Conservation (phyloP, 495 filamentous ascomycete species). For the Lasiosphaeria ovina region DNA sequence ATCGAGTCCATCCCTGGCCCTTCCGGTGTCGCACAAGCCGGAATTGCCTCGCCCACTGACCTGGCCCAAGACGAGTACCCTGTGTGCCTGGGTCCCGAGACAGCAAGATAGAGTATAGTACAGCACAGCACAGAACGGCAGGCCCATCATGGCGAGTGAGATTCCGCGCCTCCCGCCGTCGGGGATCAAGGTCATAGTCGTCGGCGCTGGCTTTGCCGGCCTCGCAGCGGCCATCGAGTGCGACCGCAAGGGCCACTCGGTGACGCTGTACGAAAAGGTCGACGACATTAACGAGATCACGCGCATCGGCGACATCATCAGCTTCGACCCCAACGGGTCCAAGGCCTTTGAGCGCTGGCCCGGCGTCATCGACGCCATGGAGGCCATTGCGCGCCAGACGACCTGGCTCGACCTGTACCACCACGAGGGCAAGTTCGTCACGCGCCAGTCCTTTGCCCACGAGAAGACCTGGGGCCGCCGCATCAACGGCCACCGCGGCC, state of each 20-base stretch:
- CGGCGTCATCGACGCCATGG: constrained; percentile 45
- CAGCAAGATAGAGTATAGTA: neutral
- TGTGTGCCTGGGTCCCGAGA: neutral
- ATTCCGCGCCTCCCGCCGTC: constrained; percentile 30
- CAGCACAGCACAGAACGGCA: neutral
- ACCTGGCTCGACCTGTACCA: constrained; percentile 34
- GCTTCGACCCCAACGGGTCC: constrained; percentile 49
- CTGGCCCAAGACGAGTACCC: neutral
- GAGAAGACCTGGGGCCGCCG: constrained; percentile 31
- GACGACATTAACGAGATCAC: constrained; percentile 42
- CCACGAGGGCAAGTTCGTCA: constrained; percentile 32
- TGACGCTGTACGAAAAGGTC: constrained; percentile 38
- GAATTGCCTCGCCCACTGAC: too few species aligned
- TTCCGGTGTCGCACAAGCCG: too few species aligned
- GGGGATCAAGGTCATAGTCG: constrained; percentile 57
- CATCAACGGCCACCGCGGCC: constrained; percentile 61
- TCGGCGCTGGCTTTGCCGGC: constrained; percentile 62
- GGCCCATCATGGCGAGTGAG: constrained; percentile 15
- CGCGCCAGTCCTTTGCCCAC: constrained; percentile 30
- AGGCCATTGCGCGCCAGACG: constrained; percentile 50
- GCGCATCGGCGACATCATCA: constrained; percentile 51
- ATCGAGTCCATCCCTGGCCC: too few species aligned
- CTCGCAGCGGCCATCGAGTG: constrained; percentile 62
- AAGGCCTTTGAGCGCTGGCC: constrained; percentile 49
- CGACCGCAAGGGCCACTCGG: constrained; percentile 36